phyloP scores from a whole-genome alignment of 2,329 filamentous ascomycete genomes.

The Xylaria sp. region DNA sequence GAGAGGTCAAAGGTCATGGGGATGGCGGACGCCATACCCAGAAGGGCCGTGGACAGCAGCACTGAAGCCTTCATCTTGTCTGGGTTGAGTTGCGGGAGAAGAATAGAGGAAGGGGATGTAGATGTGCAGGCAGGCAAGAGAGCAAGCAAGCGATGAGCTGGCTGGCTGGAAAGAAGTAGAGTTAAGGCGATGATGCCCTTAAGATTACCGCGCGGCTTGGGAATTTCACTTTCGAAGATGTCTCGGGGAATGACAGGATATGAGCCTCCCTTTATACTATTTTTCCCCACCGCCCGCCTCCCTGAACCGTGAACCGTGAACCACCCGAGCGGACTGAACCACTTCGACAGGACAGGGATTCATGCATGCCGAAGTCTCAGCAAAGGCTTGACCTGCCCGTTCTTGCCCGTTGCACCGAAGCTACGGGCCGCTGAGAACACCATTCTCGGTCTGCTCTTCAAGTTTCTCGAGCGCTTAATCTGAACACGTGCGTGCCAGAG shows the following conservation, averaged over 20 bases:
- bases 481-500: conserved; percentile 26
- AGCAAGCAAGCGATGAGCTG: neutral
- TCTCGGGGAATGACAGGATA: neutral
- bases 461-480: conserved; percentile 16
- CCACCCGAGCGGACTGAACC: neutral
- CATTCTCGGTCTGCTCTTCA: conserved; percentile 3
- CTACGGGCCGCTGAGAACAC: conserved; percentile 13
- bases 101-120: neutral
- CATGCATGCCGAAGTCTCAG: conserved; percentile 16
- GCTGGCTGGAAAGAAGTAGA: neutral
- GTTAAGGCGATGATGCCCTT: conserved; percentile 5
- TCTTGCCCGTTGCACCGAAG: conserved; percentile 23
- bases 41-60: conserved; percentile 31
- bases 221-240: conserved; percentile 1
- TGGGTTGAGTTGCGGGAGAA: neutral
- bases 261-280: conserved; percentile 5
- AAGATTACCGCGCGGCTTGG: conserved; percentile 13
- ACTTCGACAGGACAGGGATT: conserved; percentile 1
- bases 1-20: conserved; percentile 40
- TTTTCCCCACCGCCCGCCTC: neutral
- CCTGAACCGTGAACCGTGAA: neutral
- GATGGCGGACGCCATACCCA: conserved; percentile 32
- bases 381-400: conserved; percentile 30
- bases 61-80: conserved; percentile 40
- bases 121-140: neutral